A percentile compares a stretch with the other conserved stretches of the same genome.
Evolutionary conservation across 1,284 basidiomycete genomes (phyloP).

Genomic region (Phenoliferia sp.): DNA sequence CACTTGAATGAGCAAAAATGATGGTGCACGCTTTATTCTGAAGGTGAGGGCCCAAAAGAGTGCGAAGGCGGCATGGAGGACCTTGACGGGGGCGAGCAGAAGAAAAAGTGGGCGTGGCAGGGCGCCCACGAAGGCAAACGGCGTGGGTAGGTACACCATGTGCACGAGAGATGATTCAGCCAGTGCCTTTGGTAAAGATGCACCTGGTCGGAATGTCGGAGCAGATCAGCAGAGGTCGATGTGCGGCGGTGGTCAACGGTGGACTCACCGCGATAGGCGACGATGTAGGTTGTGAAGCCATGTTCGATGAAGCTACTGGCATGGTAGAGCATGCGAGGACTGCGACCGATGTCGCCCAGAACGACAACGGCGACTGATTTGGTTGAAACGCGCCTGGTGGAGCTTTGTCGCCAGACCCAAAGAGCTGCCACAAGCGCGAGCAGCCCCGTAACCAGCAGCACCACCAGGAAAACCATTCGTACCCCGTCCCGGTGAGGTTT

Average conservation of each 20-base stretch:
- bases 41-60: slow-evolving; percentile 62
- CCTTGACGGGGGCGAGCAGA: slow-evolving; percentile 72
- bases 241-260: background rate
- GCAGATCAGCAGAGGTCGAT: background rate
- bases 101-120: slow-evolving; percentile 62
- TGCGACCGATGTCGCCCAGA: slow-evolving; percentile 90
- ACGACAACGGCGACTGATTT: slow-evolving; percentile 76
- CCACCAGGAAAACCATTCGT: too few relatives aligned
- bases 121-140: slow-evolving; percentile 53
- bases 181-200: slow-evolving; percentile 65
- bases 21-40: slow-evolving; percentile 62
- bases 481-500: background rate
- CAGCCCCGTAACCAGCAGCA: too few relatives aligned
- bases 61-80: slow-evolving; percentile 61
- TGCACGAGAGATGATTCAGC: slow-evolving; percentile 59
- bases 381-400: background rate
- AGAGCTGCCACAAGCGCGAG: background rate
- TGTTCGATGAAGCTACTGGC: slow-evolving; percentile 82
- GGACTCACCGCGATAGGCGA: slow-evolving; percentile 73
- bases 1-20: slow-evolving; percentile 86
- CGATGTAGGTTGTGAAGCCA: slow-evolving; percentile 71
- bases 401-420: background rate
- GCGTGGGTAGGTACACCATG: slow-evolving; percentile 62
- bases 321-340: slow-evolving; percentile 98
- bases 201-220: slow-evolving; percentile 53